Evolutionary conservation across 257 asterid genomes (phyloP), one percentile per base, ranked within the genome.

Genomic region (Rhazya stricta): DNA sequence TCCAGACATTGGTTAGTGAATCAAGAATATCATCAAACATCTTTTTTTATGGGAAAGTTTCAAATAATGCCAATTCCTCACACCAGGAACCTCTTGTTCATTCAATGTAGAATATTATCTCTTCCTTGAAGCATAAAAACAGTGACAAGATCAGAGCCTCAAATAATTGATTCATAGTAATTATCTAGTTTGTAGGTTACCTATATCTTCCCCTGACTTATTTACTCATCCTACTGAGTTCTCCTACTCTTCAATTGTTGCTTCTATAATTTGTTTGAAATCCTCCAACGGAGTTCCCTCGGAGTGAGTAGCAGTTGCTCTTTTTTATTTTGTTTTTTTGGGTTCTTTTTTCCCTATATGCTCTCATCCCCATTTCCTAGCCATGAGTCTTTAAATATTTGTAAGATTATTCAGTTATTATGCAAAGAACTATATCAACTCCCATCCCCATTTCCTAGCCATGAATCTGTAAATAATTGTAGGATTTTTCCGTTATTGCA

Each of bases 1-100:
- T 34, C 56, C 36, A 12, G 21, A 74, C n/a, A 12, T 68, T 61
- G 15, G 32, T 60, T 71, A 9, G 27, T 50, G 19, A 50, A 70
- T 30, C 13, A 32, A 3, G 29, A 51, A n/a, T 45, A 6, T 63
- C 32, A 13, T 58, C 6, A 27, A 75, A 34, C 57, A 19, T 27
- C 46, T 6, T 74, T n/a, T 25, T 43, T 6, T 79, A 53, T 67
- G 36, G 62, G 29, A 62, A 30, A 53, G 57, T 56, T 69, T 43
- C 65, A 66, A 12, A n/a, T 51, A 48, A 36, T 45, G 45, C 18
- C 23, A 21, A 62, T 37, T n/a, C 32, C 27, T 37, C 45, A 15
- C 37, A 1, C 41, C 11, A 36, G 30, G 43, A 30, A 18, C 42
- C 27, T 63, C 62, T 54, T 54, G 62, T 54, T 54, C 66, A 58